Evolutionary conservation across 768 basidiomycete species (phyloP), one percentile per base, ranked within the genome.

Genomic region (Pulveroboletus sp.): DNA sequence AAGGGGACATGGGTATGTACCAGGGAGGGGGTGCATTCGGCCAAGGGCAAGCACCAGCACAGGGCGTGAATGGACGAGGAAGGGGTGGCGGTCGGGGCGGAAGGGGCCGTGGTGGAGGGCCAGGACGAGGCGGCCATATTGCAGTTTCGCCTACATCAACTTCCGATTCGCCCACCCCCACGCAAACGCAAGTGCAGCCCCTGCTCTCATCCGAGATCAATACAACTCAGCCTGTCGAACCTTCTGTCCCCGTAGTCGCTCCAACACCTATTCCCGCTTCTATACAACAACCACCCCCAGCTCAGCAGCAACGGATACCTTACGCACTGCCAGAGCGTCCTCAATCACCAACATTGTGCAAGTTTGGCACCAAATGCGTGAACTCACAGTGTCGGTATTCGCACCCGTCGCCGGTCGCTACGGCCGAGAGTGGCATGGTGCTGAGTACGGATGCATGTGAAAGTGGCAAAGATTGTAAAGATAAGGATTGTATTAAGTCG

Each of bases 401-500:
- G 8, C 96, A 99, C 67, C 94, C 96, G 5, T 93, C 89, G 8
- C 96, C 96, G n/a, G 91, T 93, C 4, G 94, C 96, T 6, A 96
- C 95, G 15, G 77, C 87, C 30, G 93, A 95, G 71, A 93, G 89
- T 60, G 96, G 94, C 8, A 79, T 99, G 55, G 96, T 98, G 2
- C 75, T 99, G 49, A 95, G 89, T 59, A 93, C 89, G 50, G 95
- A 98, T 50, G 76, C 91, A 17, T 99, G 96, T 68, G 89, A 93
- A 60, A 82, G 85, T 43, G 90, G 90, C 15, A 87, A 84, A 64
- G 74, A 86, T 40, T 99, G 96, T 69, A 84, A 88, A 62, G 93
- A 99, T 68, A 84, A 89, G 64, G 95, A 97, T 68, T 97, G 93
- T 67, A 81, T 87, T 50, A 92, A 91, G 65, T 83, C 83, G 21